These are phyloP conservation scores for Gonapodya prolifera DNA, from an alignment of 192 early-diverging fungal species.

Conservation along the genomic window DNA sequence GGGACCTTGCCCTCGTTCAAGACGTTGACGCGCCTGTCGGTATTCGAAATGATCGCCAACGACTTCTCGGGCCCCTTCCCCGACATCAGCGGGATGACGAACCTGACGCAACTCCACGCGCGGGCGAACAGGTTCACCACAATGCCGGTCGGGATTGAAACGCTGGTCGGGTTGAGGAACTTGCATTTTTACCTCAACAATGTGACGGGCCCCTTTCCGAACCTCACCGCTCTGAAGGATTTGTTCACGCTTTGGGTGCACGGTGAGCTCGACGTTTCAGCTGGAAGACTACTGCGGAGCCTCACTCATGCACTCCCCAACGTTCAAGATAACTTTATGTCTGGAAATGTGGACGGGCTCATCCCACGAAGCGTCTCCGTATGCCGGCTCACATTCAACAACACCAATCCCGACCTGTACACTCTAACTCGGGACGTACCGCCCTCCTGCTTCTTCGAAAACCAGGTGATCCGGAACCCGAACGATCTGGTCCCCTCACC, in stretches of 20 bases:
- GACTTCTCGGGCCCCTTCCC: background rate
- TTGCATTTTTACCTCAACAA: background rate
- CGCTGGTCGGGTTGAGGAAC: background rate
- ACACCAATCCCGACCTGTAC: background rate
- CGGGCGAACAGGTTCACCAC: background rate
- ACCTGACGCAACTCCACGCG: background rate
- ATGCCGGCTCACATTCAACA: background rate
- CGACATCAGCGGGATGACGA: background rate
- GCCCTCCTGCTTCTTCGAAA: background rate
- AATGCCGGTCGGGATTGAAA: background rate
- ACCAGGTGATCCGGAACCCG: background rate
- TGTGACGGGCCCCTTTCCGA: background rate
- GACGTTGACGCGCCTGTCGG: background rate
- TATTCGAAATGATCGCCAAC: background rate
- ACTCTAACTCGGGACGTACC: background rate
- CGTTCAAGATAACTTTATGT: background rate
- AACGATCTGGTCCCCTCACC: background rate
- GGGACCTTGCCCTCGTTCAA: background rate
- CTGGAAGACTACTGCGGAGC: background rate
- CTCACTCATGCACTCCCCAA: background rate
- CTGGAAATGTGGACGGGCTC: background rate
- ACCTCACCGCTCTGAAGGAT: background rate
- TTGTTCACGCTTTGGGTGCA: background rate
- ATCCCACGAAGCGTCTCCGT: background rate
- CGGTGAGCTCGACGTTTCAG: background rate